Evolutionary conservation across 768 basidiomycete genomes (phyloP), one percentile per base, ranked within the genome.

Genomic region (Boletellus ananiceps): DNA sequence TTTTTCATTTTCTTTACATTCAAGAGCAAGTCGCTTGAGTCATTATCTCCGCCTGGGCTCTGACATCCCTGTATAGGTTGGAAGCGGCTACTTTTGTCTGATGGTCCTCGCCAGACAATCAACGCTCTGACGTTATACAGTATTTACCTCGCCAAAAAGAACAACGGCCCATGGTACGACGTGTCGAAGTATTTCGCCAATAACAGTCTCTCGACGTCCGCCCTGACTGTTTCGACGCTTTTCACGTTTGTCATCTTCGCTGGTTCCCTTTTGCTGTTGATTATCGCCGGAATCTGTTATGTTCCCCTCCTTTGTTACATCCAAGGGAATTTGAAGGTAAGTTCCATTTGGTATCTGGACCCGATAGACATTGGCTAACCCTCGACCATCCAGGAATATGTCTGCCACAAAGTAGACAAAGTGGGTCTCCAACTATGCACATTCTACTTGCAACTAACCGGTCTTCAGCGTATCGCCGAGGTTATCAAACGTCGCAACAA

Each of bases 1-100:
- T 98, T 98, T 78, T 99, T 96, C 70, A 82, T 98, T 64, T 99
- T 98, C 82, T 99, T 99, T 71, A 88, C 88, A 1, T 98, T 99
- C 80, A 99, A 99, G 77, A 95, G 95, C 90, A 52, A 46, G 83
- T 74, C 16, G 7, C 42, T 18, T 44, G 15, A 14, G 38, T 40
- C 31, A 18, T 12, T 43, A 16, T 40, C n/a, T 35, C 13, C 35
- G 12, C 35, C 23, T 33, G 40, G 40, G 38, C 9, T 25, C 46
- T 58, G 19, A 53, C 15, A 3, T 34, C 12, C 23, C 38, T 2
- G 12, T 13, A 23, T 63, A 89, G 87, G 82, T 63, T 92, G 89
- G 89, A 92, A 92, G 69, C 82, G 85, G n/a, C 69, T 93, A 9
- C 69, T 93, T 14, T 71, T 98, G 53, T 93, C 95, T 51, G 96